phyloP scores from a whole-genome alignment of 164 flowering plant species.

The Stephania japonica region DNA sequence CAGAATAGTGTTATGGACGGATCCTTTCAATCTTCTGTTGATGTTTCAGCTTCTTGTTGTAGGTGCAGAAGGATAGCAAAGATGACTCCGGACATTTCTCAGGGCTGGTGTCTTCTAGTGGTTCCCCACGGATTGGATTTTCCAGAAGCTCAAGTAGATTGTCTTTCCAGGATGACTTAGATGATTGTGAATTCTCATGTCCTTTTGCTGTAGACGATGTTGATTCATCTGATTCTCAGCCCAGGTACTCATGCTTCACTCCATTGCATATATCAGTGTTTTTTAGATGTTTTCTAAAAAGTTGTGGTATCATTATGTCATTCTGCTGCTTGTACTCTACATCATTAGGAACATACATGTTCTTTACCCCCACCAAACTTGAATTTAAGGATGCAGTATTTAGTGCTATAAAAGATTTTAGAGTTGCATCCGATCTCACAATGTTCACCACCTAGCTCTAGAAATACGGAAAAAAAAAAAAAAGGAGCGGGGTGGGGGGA shows the following conservation, averaged over 20 bases:
- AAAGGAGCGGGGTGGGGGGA: neutral
- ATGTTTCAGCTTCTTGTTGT: constrained; percentile 9
- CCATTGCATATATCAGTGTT: neutral
- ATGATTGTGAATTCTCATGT: constrained; percentile 68
- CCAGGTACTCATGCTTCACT: constrained; percentile 40
- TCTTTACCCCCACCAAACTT: neutral
- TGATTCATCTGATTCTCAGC: constrained; percentile 45
- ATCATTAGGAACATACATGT: neutral
- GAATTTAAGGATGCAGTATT: neutral
- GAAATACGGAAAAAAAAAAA: neutral
- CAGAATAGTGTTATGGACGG: neutral
- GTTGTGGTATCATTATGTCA: neutral
- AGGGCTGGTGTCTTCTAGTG: constrained; percentile 60
- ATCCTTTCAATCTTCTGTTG: constrained; percentile 3
- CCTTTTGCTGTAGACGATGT: constrained; percentile 95
- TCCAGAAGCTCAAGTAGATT: constrained; percentile 92
- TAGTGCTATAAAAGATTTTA: neutral
- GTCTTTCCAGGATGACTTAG: constrained; percentile 84
- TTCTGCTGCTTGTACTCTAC: neutral
- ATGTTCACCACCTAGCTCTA: neutral
- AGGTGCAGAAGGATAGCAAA: constrained; percentile 34
- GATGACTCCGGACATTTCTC: constrained; percentile 20
- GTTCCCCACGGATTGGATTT: constrained; percentile 41
- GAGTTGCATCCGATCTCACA: neutral
- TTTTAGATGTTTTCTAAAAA: neutral